Evolutionary conservation across 2,329 filamentous ascomycete species (phyloP).

Genomic region (Diaporthe eres): DNA sequence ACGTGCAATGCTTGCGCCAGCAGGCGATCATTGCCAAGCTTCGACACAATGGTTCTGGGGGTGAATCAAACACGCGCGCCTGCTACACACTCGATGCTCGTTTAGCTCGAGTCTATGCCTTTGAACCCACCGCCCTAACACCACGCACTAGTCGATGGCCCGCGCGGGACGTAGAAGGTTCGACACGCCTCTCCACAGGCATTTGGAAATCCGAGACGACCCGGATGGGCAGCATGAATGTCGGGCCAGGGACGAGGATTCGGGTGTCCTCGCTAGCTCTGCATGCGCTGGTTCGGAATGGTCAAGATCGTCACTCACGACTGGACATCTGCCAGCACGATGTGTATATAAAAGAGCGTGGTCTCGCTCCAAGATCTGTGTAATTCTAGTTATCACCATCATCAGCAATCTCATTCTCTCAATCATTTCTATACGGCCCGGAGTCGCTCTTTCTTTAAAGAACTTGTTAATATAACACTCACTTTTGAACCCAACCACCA

Average conservation of each 20-base stretch:
- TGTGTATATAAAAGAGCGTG: not conserved
- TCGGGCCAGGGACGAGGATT: constrained; percentile 1
- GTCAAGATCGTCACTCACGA: constrained; percentile 11
- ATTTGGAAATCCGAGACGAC: constrained; percentile 7
- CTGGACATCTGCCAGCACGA: not conserved
- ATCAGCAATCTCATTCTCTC: not conserved
- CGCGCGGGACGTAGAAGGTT: not conserved
- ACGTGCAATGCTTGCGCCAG: constrained; percentile 22
- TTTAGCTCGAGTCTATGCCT: constrained; percentile 18
- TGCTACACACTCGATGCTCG: constrained; percentile 33
- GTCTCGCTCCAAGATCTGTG: not conserved
- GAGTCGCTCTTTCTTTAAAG: constrained; percentile 27
- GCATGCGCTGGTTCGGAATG: not conserved
- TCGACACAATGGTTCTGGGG: not conserved
- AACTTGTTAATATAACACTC: constrained; percentile 21
- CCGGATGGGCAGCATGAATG: constrained; percentile 21
- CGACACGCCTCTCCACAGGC: constrained; percentile 3
- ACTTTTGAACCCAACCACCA: constrained; percentile 11
- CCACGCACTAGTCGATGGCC: not conserved
- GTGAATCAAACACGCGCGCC: constrained; percentile 29
- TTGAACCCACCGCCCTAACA: constrained; percentile 15
- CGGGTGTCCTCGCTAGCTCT: not conserved
- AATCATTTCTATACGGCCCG: constrained; percentile 28
- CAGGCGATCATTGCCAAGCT: constrained; percentile 1
- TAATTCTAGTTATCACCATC: not conserved